Base-by-base conservation (phyloP, 2,329 filamentous ascomycete species). In the Immersiporthe knoxdaviesiana region DNA sequence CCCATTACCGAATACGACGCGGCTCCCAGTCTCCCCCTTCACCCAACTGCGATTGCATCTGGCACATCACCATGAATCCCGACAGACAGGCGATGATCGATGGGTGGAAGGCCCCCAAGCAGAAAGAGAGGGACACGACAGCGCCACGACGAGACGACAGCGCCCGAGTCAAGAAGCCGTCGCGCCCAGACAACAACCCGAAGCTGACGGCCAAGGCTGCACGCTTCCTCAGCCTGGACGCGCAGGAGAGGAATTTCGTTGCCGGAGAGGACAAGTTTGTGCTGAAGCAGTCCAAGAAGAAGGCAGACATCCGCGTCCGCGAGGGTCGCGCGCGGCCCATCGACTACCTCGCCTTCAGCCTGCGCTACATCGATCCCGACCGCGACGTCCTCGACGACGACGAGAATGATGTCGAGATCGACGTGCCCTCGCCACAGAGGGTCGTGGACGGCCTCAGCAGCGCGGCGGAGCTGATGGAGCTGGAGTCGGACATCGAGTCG, bases 221-320 rank as follows among this genome's bases (percentile, higher is more conserved):
- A n/a, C 79, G 77, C 66, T 87, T 85, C 74, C 81, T 92, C 71
- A 91, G 91, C 69, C 88, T 93, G 77, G 92, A 94, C 75, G 90
- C 94, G 76, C 91, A 93, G 77, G 91, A 90, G 73, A 85, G 90
- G 35, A 87, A 91, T 76, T 99, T 96, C 85, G 92, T 98, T 27
- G 92, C 95, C 65, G 92, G 97, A 75, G 96, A 99, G 79, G 96
- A 99, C 82, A 90, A 91, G 73, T 99, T 99, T 77, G 96, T 98
- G 68, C 84, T 99, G 76, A 94, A 94, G 80, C 96, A 99, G 81
- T 92, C 95, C 61, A 99, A 98, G 85, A 98, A 97, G 84, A 98
- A 97, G 84, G 95, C 96, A 56, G 92, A 94, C 73, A 97, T 99
- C 74, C 91, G 96, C 54, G 94, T 98, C 60, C 92, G 94, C 74